Percentiles rank a stretch among this genome's conserved stretches.
Conservation (phyloP, 2,329 filamentous ascomycete genomes). For the Penicillium verrucosum region DNA sequence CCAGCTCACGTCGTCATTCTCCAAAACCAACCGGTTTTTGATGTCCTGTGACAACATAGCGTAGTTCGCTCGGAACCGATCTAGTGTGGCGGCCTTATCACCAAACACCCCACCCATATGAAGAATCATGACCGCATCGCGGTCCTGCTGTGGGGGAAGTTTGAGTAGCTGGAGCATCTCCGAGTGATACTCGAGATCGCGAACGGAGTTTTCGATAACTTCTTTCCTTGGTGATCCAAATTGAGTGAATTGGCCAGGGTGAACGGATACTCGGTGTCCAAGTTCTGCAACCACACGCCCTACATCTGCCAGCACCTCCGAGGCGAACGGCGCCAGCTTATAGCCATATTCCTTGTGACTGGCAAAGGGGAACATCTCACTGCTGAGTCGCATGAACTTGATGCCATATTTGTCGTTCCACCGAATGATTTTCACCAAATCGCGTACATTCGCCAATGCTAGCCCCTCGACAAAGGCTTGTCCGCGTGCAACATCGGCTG, state of each 20-base stretch:
- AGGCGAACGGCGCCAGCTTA: slow-evolving; percentile 76
- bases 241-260: slow-evolving; percentile 91
- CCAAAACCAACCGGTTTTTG: slow-evolving; percentile 78
- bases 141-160: slow-evolving; percentile 72
- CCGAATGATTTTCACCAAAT: slow-evolving; percentile 78
- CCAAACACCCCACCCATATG: slow-evolving; percentile 92
- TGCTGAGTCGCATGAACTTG: slow-evolving; percentile 86
- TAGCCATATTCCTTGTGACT: slow-evolving; percentile 87
- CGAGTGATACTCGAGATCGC: slow-evolving; percentile 83
- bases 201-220: slow-evolving; percentile 71
- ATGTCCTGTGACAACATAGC: slow-evolving; percentile 62
- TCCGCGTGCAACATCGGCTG: slow-evolving; percentile 64
- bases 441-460: slow-evolving; percentile 75
- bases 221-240: slow-evolving; percentile 75
- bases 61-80: slow-evolving; percentile 76
- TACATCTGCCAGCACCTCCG: slow-evolving; percentile 70
- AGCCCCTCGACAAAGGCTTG: slow-evolving; percentile 71
- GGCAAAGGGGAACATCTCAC: slow-evolving; percentile 96
- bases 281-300: slow-evolving; percentile 73
- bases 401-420: slow-evolving; percentile 95
- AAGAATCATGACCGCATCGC: slow-evolving; percentile 88
- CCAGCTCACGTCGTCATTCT: slow-evolving; percentile 94
- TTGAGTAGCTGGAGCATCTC: slow-evolving; percentile 77
- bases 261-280: slow-evolving; percentile 81
- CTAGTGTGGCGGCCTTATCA: slow-evolving; percentile 74